Percentiles rank a stretch among this genome's conserved stretches.
phyloP scores from a whole-genome alignment of 164 flowering plant species.

The Magnolia officinalis region DNA sequence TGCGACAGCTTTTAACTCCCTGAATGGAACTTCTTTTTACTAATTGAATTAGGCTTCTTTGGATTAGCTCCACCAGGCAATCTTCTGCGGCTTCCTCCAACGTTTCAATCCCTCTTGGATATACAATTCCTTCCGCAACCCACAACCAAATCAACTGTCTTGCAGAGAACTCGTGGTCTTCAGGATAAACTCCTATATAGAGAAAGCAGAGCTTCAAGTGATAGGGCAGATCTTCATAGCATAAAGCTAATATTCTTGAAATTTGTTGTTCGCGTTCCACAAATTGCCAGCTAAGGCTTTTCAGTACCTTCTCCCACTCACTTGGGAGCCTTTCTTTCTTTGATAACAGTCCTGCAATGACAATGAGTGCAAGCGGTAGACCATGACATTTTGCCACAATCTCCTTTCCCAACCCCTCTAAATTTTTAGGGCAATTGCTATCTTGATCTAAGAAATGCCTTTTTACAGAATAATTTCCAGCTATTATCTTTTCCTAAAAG shows the following conservation, averaged over 20 bases:
- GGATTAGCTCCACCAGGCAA: conserved; percentile 38
- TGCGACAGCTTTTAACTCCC: conserved; percentile 31
- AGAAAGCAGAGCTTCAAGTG: conserved; percentile 46
- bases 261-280: conserved; percentile 26
- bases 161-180: conserved; percentile 34
- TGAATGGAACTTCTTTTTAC: conserved; percentile 37
- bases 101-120: conserved; percentile 24
- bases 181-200: conserved; percentile 41
- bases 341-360: conserved; percentile 45
- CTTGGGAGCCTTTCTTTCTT: conserved; percentile 17
- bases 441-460: background rate
- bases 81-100: conserved; percentile 37
- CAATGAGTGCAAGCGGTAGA: conserved; percentile 47
- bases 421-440: conserved; percentile 10
- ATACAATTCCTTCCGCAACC: conserved; percentile 50
- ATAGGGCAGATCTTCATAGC: conserved; percentile 48
- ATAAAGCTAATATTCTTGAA: conserved; percentile 34
- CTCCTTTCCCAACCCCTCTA: conserved; percentile 32
- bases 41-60: conserved; percentile 43
- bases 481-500: background rate
- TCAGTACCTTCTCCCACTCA: conserved; percentile 39
- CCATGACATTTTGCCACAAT: conserved; percentile 47
- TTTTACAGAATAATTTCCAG: background rate
- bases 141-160: conserved; percentile 39
- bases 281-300: conserved; percentile 35